Evolutionary conservation across 305 asterid species (phyloP).

Genomic region (Solanum hybrid): DNA sequence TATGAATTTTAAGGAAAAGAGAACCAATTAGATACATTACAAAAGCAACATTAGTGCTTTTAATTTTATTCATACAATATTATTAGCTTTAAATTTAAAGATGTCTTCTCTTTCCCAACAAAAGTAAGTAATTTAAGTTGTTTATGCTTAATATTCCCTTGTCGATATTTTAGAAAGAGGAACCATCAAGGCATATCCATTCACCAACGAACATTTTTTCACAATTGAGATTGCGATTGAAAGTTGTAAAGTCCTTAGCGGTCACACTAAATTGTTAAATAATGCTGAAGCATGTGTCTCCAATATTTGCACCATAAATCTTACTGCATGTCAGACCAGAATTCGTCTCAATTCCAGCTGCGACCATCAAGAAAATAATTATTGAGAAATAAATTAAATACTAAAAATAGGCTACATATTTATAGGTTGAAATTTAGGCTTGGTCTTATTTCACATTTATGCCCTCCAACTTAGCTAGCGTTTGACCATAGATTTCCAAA

Average conservation of each 20-base stretch:
- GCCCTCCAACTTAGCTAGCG: too few relatives aligned
- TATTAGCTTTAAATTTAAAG: background rate
- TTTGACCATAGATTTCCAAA: too few relatives aligned
- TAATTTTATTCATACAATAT: too few relatives aligned
- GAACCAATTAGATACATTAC: too few relatives aligned
- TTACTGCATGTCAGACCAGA: background rate
- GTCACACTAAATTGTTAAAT: background rate
- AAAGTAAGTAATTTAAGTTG: background rate
- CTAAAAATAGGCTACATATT: too few relatives aligned
- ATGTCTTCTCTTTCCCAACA: background rate
- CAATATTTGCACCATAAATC: slow-evolving; percentile 4
- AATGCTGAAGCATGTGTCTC: slow-evolving; percentile 12
- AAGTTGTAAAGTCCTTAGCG: background rate
- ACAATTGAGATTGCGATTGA: slow-evolving; percentile 8
- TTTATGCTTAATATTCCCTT: background rate
- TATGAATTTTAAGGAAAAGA: too few relatives aligned
- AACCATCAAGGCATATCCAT: slow-evolving; percentile 9
- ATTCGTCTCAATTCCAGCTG: background rate
- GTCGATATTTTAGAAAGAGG: background rate
- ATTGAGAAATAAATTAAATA: background rate
- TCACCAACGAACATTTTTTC: slow-evolving; percentile 8
- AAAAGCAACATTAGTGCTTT: too few relatives aligned
- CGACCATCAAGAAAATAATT: background rate
- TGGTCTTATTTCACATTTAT: too few relatives aligned
- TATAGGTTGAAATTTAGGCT: too few relatives aligned